Evolutionary conservation across 73 alveolate species (phyloP).

Genomic region (Paramecium pentaurelia): DNA sequence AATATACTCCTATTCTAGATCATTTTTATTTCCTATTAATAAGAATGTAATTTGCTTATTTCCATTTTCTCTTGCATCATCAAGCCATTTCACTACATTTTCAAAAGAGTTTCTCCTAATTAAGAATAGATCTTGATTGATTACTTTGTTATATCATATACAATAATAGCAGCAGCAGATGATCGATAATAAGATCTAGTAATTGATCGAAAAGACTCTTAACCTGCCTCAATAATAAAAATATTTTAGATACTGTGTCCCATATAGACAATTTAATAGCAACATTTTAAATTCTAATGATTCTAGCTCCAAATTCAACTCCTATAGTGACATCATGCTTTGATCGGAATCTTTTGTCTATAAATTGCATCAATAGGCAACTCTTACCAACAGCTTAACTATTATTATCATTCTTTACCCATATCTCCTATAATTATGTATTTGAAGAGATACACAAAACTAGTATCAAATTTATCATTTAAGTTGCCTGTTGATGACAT

Average conservation of each 20-base stretch:
- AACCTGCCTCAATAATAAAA: slow-evolving; percentile 71
- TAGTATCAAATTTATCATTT: slow-evolving; percentile 26
- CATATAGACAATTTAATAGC: slow-evolving; percentile 86
- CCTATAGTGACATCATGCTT: slow-evolving; percentile 94
- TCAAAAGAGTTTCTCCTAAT: slow-evolving; percentile 79
- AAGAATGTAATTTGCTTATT: slow-evolving; percentile 85
- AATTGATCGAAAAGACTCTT: slow-evolving; percentile 80
- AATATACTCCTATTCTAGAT: slow-evolving; percentile 76
- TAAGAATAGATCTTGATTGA: not conserved
- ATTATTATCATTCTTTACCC: slow-evolving; percentile 48
- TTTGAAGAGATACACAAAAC: slow-evolving; percentile 74
- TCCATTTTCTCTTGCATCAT: slow-evolving; percentile 86
- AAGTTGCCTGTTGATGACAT: not conserved
- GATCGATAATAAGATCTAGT: slow-evolving; percentile 88
- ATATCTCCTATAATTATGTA: slow-evolving; percentile 87
- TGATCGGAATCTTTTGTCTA: slow-evolving; percentile 84
- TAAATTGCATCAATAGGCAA: slow-evolving; percentile 83
- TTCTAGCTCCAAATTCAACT: slow-evolving; percentile 94
- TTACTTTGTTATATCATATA: slow-evolving; percentile 81
- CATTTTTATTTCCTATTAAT: slow-evolving; percentile 89
- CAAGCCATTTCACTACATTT: slow-evolving; percentile 86
- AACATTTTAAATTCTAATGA: slow-evolving; percentile 71
- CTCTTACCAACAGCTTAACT: slow-evolving; percentile 90
- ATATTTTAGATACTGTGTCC: slow-evolving; percentile 85
- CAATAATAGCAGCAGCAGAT: slow-evolving; percentile 87